Evolutionary conservation across 345 rosid genomes (phyloP).

Genomic region (Heritiera littoralis): DNA sequence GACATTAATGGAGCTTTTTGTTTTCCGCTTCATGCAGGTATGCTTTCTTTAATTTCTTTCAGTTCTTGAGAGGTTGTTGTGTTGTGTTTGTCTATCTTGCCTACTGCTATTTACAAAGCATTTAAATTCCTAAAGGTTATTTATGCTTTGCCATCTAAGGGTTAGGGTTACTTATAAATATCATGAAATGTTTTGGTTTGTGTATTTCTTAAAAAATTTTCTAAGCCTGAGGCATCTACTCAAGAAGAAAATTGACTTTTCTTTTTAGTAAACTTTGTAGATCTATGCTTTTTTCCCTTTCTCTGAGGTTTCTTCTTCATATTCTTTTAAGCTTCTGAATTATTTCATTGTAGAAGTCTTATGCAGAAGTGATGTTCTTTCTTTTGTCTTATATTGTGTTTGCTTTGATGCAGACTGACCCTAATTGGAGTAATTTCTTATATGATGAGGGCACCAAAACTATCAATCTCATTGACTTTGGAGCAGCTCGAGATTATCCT

Average conservation of each 20-base stretch:
- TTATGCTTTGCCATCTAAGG: not conserved
- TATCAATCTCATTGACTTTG: conserved; percentile 88
- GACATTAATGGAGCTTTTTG: conserved; percentile 83
- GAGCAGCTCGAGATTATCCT: conserved; percentile 95
- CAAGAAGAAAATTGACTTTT: not conserved
- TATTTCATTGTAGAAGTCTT: not conserved
- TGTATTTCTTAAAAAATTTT: not conserved
- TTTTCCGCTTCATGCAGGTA: conserved; percentile 92
- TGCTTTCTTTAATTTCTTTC: conserved; percentile 8
- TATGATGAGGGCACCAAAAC: conserved; percentile 63
- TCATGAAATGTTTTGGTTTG: not conserved
- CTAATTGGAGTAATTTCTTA: conserved; percentile 96
- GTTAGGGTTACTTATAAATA: not conserved
- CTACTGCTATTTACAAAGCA: not conserved
- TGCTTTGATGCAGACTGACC: conserved; percentile 74
- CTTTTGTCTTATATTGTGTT: conserved; percentile 14
- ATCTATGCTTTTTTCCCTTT: not conserved
- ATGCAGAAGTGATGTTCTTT: conserved; percentile 3
- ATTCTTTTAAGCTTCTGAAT: not conserved
- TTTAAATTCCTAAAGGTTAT: not conserved
- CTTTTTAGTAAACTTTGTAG: not conserved
- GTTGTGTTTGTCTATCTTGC: not conserved
- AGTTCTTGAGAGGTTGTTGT: not conserved
- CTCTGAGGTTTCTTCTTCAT: not conserved
- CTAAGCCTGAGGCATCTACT: conserved; percentile 7